Conservation (phyloP, 345 rosid species). For the Ricinus communis region DNA sequence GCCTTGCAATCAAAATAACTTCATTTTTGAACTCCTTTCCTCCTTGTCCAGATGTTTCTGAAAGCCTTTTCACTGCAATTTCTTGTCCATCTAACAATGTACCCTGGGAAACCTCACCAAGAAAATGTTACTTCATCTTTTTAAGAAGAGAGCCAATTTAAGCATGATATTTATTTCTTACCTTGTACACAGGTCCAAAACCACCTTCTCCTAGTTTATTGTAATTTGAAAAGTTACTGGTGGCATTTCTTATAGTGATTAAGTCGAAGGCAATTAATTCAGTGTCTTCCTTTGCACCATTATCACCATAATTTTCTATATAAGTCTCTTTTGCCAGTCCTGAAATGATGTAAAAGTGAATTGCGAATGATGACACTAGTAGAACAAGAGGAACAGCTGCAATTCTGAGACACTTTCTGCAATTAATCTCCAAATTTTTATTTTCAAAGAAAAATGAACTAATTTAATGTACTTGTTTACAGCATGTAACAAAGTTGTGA, state of each 20-base stretch:
- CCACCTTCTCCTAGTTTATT: slow-evolving; percentile 46
- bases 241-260: slow-evolving; percentile 16
- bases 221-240: slow-evolving; percentile 21
- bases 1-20: slow-evolving; percentile 2
- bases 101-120: not conserved
- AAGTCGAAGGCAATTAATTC: slow-evolving; percentile 8
- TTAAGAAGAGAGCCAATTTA: not conserved
- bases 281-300: slow-evolving; percentile 12
- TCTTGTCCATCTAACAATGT: slow-evolving; percentile 10
- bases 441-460: not conserved
- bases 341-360: not conserved
- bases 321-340: not conserved
- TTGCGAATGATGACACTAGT: not conserved
- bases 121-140: not conserved
- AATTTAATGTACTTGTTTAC: not conserved
- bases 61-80: slow-evolving; percentile 22
- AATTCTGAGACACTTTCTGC: not conserved
- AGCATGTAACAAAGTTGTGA: not conserved
- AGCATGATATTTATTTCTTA: not conserved
- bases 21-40: slow-evolving; percentile 12
- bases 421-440: not conserved
- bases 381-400: not conserved
- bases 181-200: slow-evolving; percentile 39
- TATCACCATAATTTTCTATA: not conserved
- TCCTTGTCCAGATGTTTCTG: slow-evolving; percentile 20